Percentiles rank a stretch among this genome's conserved stretches.
These are phyloP conservation scores for Conringia planisiliqua DNA, from an alignment of 345 rosid genomes.

Conservation along the genomic window DNA sequence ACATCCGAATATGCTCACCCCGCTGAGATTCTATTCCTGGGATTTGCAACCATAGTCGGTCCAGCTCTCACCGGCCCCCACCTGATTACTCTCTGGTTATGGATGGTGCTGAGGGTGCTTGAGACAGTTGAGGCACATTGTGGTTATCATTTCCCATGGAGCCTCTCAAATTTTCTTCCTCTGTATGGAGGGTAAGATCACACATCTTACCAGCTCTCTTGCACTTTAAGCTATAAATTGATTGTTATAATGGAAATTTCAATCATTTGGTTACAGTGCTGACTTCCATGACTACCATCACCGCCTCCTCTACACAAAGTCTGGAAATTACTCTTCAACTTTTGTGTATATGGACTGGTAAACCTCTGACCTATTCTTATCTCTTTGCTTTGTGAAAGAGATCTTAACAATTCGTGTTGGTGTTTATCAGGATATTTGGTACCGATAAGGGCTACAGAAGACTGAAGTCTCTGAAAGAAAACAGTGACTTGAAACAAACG, in stretches of 20 bases:
- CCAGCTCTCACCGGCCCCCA: constrained; percentile 98
- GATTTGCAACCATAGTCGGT: constrained; percentile 93
- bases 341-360: constrained; percentile 98
- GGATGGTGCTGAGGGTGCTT: constrained; percentile 95
- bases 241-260: background rate
- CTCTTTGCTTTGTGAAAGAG: background rate
- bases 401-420: background rate
- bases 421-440: constrained; percentile 72
- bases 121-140: constrained; percentile 99
- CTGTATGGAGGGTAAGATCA: constrained; percentile 88
- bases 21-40: constrained; percentile 94
- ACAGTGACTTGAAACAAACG: constrained; percentile 24
- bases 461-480: constrained; percentile 62
- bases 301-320: constrained; percentile 90
- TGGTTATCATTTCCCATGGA: constrained; percentile 99
- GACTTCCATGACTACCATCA: constrained; percentile 99
- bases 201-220: background rate
- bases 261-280: constrained; percentile 45
- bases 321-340: constrained; percentile 96
- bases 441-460: constrained; percentile 94
- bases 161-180: constrained; percentile 89
- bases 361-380: constrained; percentile 18
- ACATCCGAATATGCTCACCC: constrained; percentile 99
- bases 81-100: constrained; percentile 85
- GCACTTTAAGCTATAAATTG: background rate